These are phyloP conservation scores for Fusarium sp. DNA, from an alignment of 2,329 filamentous ascomycete genomes.

Conservation along the genomic window DNA sequence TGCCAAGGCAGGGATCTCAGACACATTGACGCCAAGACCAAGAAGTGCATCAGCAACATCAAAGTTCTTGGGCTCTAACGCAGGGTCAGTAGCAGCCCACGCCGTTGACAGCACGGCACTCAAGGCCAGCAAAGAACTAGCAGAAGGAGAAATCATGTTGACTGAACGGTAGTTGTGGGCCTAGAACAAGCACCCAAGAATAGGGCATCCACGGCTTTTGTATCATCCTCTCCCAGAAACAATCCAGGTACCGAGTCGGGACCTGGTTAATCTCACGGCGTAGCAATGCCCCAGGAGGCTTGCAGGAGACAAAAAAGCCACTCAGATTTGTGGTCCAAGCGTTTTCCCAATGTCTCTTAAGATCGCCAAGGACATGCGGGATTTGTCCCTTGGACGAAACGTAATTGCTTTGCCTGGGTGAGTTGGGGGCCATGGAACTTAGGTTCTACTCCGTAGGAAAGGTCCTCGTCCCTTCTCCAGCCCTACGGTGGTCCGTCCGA, in stretches of 20 bases:
- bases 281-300: not conserved
- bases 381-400: not conserved
- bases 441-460: not conserved
- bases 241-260: not conserved
- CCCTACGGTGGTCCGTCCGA: not conserved
- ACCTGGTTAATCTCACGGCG: not conserved
- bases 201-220: not conserved
- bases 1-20: slow-evolving; percentile 1
- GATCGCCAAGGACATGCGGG: not conserved
- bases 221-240: not conserved
- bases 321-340: not conserved
- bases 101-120: not conserved
- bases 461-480: not conserved
- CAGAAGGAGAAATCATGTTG: slow-evolving; percentile 7
- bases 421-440: not conserved
- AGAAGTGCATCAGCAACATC: slow-evolving; percentile 28
- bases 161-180: too few species aligned
- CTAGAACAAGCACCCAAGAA: not conserved
- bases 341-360: not conserved
- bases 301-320: not conserved
- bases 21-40: slow-evolving; percentile 16
- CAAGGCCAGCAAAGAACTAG: not conserved
- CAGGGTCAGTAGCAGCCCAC: not conserved
- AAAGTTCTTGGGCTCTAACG: slow-evolving; percentile 15
- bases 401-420: not conserved